Evolutionary conservation across 2,329 filamentous ascomycete genomes (phyloP).

Genomic region (Shiraia bambusicola): DNA sequence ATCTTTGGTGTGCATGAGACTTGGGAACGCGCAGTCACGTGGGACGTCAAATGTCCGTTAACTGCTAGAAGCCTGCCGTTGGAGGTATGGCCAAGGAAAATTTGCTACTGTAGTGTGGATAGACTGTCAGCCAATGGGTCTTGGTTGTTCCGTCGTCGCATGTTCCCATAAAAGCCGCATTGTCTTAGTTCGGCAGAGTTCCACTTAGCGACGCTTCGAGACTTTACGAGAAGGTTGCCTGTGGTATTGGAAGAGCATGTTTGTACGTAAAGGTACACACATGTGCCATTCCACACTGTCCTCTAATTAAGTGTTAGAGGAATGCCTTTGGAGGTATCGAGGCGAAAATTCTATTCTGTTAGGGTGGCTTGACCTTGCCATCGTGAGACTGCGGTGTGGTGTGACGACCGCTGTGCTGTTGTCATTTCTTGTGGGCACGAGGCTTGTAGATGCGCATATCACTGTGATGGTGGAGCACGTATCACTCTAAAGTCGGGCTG

Average conservation of each 20-base stretch:
- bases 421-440: neutral
- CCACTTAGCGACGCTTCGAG: neutral
- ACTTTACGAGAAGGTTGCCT: conserved; percentile 15
- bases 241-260: conserved; percentile 19
- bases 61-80: neutral
- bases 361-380: conserved; percentile 4
- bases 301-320: conserved; percentile 24
- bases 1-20: too few relatives aligned
- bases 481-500: too few relatives aligned
- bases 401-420: neutral
- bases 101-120: conserved; percentile 5
- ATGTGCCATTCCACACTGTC: conserved; percentile 7
- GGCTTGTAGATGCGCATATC: neutral
- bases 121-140: conserved; percentile 1
- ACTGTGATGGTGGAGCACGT: too few relatives aligned
- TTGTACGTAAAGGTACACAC: conserved; percentile 23
- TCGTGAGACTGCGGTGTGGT: conserved; percentile 5
- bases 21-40: too few relatives aligned
- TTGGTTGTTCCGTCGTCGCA: conserved; percentile 2
- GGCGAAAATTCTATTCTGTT: conserved; percentile 7
- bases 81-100: conserved; percentile 8
- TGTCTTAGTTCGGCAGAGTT: neutral
- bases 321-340: conserved; percentile 22
- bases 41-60: too few relatives aligned
- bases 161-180: conserved; percentile 1